Evolutionary conservation across 768 basidiomycete genomes (phyloP).

Genomic region (Amanita pseudoporphyria): DNA sequence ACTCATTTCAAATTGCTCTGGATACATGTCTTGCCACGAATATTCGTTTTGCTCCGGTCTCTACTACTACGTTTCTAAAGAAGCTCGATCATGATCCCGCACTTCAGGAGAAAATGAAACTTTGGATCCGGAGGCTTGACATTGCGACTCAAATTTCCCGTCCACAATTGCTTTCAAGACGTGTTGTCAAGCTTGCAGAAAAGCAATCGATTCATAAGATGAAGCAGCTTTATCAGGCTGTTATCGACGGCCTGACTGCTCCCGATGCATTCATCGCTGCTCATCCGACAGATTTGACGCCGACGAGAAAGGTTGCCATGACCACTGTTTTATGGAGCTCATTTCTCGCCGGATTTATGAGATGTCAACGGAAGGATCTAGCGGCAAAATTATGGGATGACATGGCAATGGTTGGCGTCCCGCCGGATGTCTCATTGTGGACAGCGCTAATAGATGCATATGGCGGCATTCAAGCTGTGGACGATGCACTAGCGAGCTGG

Average conservation of each 20-base stretch:
- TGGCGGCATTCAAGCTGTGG: slow-evolving; percentile 36
- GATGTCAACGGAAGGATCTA: slow-evolving; percentile 41
- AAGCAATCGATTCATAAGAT: slow-evolving; percentile 24
- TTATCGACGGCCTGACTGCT: slow-evolving; percentile 42
- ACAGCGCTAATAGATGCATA: slow-evolving; percentile 62
- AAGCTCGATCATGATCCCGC: slow-evolving; percentile 23
- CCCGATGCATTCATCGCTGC: slow-evolving; percentile 46
- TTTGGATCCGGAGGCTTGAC: slow-evolving; percentile 39
- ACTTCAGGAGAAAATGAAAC: slow-evolving; percentile 31
- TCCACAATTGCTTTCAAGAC: slow-evolving; percentile 38
- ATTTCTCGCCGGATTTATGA: slow-evolving; percentile 58
- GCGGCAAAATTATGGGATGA: slow-evolving; percentile 65
- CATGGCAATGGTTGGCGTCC: slow-evolving; percentile 37
- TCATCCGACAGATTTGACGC: slow-evolving; percentile 25
- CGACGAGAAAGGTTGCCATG: slow-evolving; percentile 36
- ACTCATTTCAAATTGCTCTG: slow-evolving; percentile 51
- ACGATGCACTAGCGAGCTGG: slow-evolving; percentile 55
- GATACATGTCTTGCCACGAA: slow-evolving; percentile 28
- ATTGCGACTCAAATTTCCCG: slow-evolving; percentile 42
- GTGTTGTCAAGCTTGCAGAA: slow-evolving; percentile 36
- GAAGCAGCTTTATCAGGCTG: slow-evolving; percentile 37
- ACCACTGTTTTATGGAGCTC: slow-evolving; percentile 52
- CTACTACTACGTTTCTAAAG: slow-evolving; percentile 29
- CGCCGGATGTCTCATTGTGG: slow-evolving; percentile 55
- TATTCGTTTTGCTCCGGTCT: slow-evolving; percentile 24